A percentile compares a stretch with the other conserved stretches of the same genome.
phyloP scores from a whole-genome alignment of 176 grass and related monocot genomes.

The Microstegium vimineum region DNA sequence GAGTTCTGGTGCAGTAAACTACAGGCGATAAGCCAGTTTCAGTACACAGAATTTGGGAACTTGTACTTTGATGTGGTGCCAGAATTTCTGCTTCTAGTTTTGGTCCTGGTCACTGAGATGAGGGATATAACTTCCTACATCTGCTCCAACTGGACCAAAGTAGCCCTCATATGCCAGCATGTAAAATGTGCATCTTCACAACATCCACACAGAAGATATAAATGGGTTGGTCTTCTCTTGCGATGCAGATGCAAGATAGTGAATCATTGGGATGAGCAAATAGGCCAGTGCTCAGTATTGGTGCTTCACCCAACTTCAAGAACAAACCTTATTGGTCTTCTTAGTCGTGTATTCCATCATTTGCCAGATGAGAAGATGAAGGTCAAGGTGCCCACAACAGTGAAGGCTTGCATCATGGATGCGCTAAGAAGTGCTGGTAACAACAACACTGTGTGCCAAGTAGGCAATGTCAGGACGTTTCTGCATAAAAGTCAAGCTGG shows the following conservation, averaged over 20 bases:
- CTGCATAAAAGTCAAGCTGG: background rate
- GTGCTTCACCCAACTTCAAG: background rate
- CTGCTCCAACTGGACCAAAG: background rate
- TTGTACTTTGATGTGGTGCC: background rate
- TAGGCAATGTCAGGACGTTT: background rate
- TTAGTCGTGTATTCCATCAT: background rate
- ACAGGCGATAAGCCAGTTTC: too few species aligned
- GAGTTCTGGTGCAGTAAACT: background rate
- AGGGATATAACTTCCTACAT: background rate
- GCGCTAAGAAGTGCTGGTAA: background rate
- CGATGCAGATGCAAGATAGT: background rate
- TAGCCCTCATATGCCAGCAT: background rate
- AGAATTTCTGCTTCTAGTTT: background rate
- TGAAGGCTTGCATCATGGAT: background rate
- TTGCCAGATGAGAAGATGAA: background rate
- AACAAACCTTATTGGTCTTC: background rate
- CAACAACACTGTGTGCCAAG: background rate
- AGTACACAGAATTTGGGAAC: background rate
- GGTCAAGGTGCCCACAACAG: background rate
- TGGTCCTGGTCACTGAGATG: background rate
- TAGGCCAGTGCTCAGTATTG: background rate
- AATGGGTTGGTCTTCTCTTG: background rate
- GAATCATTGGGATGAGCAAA: background rate
- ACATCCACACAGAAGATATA: fast-evolving
- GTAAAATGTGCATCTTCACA: background rate